phyloP scores from a whole-genome alignment of 1,284 basidiomycete species.

The Neonothopanus nambi region DNA sequence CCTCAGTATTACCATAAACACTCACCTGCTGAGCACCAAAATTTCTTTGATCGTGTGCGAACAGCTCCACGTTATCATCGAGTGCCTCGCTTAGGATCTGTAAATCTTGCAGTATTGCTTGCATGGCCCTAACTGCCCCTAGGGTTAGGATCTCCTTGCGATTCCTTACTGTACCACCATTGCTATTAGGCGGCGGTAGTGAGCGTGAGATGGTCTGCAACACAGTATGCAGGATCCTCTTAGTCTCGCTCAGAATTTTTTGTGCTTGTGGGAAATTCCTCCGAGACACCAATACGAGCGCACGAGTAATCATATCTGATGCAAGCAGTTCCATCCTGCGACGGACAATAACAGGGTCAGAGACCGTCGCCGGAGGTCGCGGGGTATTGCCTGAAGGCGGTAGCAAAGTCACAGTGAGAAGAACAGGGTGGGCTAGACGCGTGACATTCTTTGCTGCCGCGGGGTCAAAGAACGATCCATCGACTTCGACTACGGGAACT shows the following conservation, averaged over 20 bases:
- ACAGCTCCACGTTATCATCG: slow-evolving; percentile 86
- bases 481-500: slow-evolving; percentile 88
- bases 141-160: slow-evolving; percentile 75
- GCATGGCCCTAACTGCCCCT: slow-evolving; percentile 73
- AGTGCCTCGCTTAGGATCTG: slow-evolving; percentile 83
- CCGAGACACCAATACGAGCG: slow-evolving; percentile 84
- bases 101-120: slow-evolving; percentile 82
- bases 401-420: slow-evolving; percentile 86
- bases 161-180: slow-evolving; percentile 54
- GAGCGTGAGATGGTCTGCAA: slow-evolving; percentile 77
- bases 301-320: slow-evolving; percentile 93
- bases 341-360: slow-evolving; percentile 86
- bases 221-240: slow-evolving; percentile 82
- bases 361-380: slow-evolving; percentile 51
- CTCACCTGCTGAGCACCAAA: slow-evolving; percentile 90
- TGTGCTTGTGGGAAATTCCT: slow-evolving; percentile 86
- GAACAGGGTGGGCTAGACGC: slow-evolving; percentile 82
- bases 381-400: slow-evolving; percentile 48
- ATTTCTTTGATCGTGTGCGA: slow-evolving; percentile 87
- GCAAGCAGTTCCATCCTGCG: slow-evolving; percentile 91
- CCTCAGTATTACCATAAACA: slow-evolving; percentile 6
- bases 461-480: slow-evolving; percentile 91
- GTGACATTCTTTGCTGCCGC: slow-evolving; percentile 78
- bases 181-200: slow-evolving; percentile 54
- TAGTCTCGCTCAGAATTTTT: slow-evolving; percentile 86